Conservation (phyloP, 2,329 filamentous ascomycete species). For the Cytospora piceae region DNA sequence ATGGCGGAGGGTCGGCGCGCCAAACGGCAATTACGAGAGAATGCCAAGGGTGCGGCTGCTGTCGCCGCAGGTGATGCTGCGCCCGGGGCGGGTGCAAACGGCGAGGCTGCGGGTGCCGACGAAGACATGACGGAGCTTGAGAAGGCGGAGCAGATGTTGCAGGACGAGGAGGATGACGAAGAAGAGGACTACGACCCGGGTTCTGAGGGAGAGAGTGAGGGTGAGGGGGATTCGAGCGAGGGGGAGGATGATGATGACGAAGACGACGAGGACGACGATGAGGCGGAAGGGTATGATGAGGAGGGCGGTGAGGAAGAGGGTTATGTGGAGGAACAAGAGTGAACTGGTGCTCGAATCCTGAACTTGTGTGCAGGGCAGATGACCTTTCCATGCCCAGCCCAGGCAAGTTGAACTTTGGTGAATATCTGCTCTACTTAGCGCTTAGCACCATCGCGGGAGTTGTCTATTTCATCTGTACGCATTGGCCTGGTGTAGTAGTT, state of each 20-base stretch:
- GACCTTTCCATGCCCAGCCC: neutral
- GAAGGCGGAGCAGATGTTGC: conserved; percentile 56
- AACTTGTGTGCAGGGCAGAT: neutral
- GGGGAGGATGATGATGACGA: conserved; percentile 59
- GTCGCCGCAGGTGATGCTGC: conserved; percentile 37
- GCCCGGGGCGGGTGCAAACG: conserved; percentile 43
- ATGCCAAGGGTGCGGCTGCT: conserved; percentile 50
- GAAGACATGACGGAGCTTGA: conserved; percentile 53
- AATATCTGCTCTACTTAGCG: neutral
- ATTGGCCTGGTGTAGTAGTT: neutral
- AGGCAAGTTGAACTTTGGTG: neutral
- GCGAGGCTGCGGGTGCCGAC: conserved; percentile 44
- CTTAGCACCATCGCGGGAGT: neutral
- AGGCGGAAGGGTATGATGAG: conserved; percentile 41
- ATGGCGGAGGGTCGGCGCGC: conserved; percentile 71
- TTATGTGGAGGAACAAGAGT: conserved; percentile 31
- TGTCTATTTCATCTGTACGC: neutral
- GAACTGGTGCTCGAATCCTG: neutral
- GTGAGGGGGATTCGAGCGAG: conserved; percentile 55
- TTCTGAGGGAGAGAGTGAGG: conserved; percentile 62
- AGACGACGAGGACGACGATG: conserved; percentile 47
- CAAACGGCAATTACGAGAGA: conserved; percentile 65
- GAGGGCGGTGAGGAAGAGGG: conserved; percentile 37
- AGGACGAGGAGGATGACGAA: conserved; percentile 67
- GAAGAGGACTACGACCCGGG: conserved; percentile 71